Evolutionary conservation across 441 rosid species (phyloP), one percentile per base, ranked within the genome.

Genomic region (Cnidoscolus chayamansa): DNA sequence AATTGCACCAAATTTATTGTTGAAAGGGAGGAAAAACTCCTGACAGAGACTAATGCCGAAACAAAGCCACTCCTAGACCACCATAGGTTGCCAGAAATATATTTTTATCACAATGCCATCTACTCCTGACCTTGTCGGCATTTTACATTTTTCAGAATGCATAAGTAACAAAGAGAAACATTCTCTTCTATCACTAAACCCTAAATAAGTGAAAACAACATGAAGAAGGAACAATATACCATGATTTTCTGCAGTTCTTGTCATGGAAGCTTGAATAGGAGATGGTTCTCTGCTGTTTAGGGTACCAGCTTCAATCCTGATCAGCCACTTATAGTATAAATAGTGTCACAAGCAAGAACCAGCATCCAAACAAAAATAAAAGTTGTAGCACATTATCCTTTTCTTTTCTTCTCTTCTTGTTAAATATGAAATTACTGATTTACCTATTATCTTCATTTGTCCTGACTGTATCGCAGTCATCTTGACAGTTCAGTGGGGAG

Each of bases 211-310:
- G 6, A 31, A 51, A 59, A 68, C 56, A 45, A 65, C 37, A 30
- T 49, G 31, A 55, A 64, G 62, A 63, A 59, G 50, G 57, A 73
- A 79, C 67, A 63, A 19, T 63, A 59, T 68, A 88, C 93, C 89
- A 85, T 75, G 82, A 72, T 82, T 79, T 78, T 79, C 90, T 73
- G 78, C 81, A 76, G 80, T 55, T 60, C 40, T 78, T 72, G 67
- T 63, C 32, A 63, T 58, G 57, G 81, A 78, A 77, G 71, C 81
- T 65, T 80, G 77, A 43, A 62, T 59, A 60, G 68, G 80, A 78
- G 82, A 76, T 75, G 72, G 49, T 73, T 83, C 84, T 68, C 75
- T 81, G 63, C 35, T 63, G 67, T 72, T 77, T 31, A 77, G 82
- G 51, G 74, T 70, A 37, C 47, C 65, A 62, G 56, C 76, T 72